Evolutionary conservation across 495 filamentous ascomycete species (phyloP).

Genomic region (Darksidea phi): DNA sequence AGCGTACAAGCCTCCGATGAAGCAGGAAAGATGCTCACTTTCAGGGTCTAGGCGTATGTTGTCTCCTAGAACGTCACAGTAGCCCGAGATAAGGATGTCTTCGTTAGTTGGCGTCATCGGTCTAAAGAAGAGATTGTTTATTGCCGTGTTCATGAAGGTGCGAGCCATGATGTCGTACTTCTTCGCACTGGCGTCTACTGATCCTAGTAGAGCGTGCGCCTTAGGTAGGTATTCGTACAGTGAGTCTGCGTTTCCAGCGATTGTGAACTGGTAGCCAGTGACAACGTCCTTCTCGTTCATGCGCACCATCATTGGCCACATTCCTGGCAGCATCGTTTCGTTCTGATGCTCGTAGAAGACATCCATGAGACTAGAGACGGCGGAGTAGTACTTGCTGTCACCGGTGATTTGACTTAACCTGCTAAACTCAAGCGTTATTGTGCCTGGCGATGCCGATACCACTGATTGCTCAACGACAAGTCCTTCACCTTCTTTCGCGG

Average conservation of each 20-base stretch:
- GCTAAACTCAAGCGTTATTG: slow-evolving; percentile 43
- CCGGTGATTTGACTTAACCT: slow-evolving; percentile 42
- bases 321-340: slow-evolving; percentile 41
- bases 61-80: slow-evolving; percentile 31
- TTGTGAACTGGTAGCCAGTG: slow-evolving; percentile 42
- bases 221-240: slow-evolving; percentile 48
- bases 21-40: slow-evolving; percentile 61
- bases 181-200: slow-evolving; percentile 33
- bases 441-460: slow-evolving; percentile 44
- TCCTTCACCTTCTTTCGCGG: slow-evolving; percentile 37
- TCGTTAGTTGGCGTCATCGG: slow-evolving; percentile 42
- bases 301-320: slow-evolving; percentile 44
- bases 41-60: slow-evolving; percentile 43
- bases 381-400: slow-evolving; percentile 43
- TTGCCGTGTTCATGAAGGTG: slow-evolving; percentile 40
- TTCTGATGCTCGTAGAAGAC: slow-evolving; percentile 41
- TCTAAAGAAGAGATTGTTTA: slow-evolving; percentile 41
- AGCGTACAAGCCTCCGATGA: slow-evolving; percentile 60
- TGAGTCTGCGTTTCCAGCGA: slow-evolving; percentile 43
- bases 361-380: slow-evolving; percentile 37
- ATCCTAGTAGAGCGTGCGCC: slow-evolving; percentile 51
- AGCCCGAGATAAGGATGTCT: slow-evolving; percentile 43
- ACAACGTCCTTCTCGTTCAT: slow-evolving; percentile 47
- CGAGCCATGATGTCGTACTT: slow-evolving; percentile 38
- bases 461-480: slow-evolving; percentile 49